Conservation (phyloP, 495 filamentous ascomycete species). For the Entonaema liquescens region DNA sequence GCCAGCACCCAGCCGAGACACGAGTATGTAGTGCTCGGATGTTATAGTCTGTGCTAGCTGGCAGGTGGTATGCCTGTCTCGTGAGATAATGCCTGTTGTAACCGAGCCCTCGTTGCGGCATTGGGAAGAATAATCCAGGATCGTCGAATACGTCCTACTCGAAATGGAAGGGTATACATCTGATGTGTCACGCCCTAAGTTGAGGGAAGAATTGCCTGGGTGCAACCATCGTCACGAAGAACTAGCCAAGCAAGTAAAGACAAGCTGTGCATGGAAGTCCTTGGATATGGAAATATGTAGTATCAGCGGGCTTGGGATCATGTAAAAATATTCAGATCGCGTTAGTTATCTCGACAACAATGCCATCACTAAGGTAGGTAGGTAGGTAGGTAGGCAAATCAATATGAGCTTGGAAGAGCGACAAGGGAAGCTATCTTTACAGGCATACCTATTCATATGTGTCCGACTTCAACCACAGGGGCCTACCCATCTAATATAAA, state of each 20-base stretch:
- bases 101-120: background rate
- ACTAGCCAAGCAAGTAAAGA: background rate
- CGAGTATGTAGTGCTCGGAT: conserved; percentile 1
- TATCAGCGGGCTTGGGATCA: background rate
- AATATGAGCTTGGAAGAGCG: background rate
- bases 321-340: background rate
- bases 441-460: too few relatives aligned
- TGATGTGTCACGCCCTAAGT: background rate
- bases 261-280: background rate
- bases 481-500: too few relatives aligned
- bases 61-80: conserved; percentile 14
- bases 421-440: too few relatives aligned
- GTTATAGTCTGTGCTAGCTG: background rate
- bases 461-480: too few relatives aligned
- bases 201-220: background rate
- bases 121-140: background rate
- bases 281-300: background rate
- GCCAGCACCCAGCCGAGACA: conserved; percentile 11
- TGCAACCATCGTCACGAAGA: background rate
- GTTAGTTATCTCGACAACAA: background rate
- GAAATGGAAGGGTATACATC: background rate
- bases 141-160: background rate
- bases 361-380: background rate
- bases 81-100: background rate
- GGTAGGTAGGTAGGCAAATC: too few relatives aligned